A percentile compares a stretch with the other conserved stretches of the same genome.
These are phyloP conservation scores for Pythium guiyangense DNA, from an alignment of 352 stramenopile genomes.

Conservation along the genomic window DNA sequence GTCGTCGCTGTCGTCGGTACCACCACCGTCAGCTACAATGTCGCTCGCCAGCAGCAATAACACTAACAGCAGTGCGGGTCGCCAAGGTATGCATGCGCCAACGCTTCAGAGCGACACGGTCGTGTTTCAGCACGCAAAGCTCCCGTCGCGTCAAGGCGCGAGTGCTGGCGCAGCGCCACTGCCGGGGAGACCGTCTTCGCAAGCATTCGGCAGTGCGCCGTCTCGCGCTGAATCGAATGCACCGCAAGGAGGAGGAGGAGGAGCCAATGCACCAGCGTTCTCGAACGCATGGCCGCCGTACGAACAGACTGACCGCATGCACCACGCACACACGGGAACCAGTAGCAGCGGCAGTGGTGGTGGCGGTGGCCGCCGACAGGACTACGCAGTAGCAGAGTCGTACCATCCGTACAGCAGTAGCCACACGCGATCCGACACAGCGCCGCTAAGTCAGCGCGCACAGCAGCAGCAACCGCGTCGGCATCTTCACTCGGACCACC, in stretches of 20 bases:
- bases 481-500: no score
- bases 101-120: conserved; percentile 51
- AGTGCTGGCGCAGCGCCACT: conserved; percentile 9
- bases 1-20: no score
- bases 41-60: background rate
- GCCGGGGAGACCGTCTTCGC: background rate
- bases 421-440: no score
- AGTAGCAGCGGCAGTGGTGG: no score
- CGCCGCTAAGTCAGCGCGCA: background rate
- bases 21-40: background rate
- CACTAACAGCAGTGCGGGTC: background rate
- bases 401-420: no score
- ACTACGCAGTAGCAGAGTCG: no score
- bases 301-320: no score
- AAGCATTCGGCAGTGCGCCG: background rate
- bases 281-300: no score
- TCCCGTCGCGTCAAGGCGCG: conserved; percentile 27
- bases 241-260: no score
- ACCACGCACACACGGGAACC: background rate
- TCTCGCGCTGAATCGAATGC: no score
- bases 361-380: background rate
- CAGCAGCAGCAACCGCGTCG: background rate
- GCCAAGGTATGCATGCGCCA: conserved; percentile 13
- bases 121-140: conserved; percentile 56
- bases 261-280: no score